Base-by-base conservation (phyloP, 257 asterid genomes). In the Paraleonurus japonicus region DNA sequence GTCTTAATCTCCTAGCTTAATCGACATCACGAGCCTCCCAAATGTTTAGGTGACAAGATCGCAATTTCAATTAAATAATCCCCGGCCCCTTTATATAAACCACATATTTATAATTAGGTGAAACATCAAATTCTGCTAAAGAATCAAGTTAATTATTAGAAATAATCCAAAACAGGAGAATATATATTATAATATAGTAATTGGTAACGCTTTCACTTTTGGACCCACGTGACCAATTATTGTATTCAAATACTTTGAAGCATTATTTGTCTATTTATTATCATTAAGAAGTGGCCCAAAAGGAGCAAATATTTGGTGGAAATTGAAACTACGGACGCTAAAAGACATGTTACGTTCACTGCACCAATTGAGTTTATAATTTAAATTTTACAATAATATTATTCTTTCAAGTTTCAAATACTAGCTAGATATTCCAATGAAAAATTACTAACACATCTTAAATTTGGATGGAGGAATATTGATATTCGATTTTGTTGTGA, bases 51-150 rank as follows among this genome's bases (percentile, higher is more conserved):
- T 17, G 17, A 19, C 22, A 30, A 50, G 19, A 15, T 13, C 12
- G 2, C 16, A 27, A 11, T 26, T 60, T 5, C 58, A 60, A 32
- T 4, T 17, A 4, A 16, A 59, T 16, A 23, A 45, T 6, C 26
- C 20, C 6, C n/a, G n/a, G n/a, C n/a, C n/a, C 7, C 35, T 59
- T 24, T 59, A 51, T 37, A 41, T 59, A 30, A 66, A 59, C 72
- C 65, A 33, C 20, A n/a, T 41, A 27, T 75, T 37, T 54, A 60
- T 19, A 72, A 72, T 53, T 78, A 67, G 81, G 81, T 55, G 60
- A 73, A 73, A 13, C 73, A 54, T 78, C 82, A 41, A 67, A 9
- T 72, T 72, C 5, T 39, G 13, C 24, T 13, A 59, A 45, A 32
- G 26, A 35, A 63, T 47, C 27, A 43, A 62, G 30, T 24, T 15